A percentile compares a stretch with the other conserved stretches of the same genome.
Conservation (phyloP, 306 rosid genomes). For the Lablab purpureus region DNA sequence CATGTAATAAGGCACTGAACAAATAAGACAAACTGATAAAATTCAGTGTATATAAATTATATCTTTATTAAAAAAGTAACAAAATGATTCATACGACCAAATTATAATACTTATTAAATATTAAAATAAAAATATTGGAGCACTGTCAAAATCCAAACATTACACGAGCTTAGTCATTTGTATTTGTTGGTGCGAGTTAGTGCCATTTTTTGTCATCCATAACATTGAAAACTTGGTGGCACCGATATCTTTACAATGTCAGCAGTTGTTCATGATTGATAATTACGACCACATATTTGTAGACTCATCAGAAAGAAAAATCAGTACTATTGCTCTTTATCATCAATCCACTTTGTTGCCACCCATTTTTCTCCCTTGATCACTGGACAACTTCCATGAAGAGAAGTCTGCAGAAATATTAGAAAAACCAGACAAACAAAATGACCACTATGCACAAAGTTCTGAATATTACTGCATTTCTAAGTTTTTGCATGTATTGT, state of each 20-base stretch:
- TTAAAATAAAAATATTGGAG: no score
- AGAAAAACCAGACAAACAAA: neutral
- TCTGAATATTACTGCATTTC: neutral
- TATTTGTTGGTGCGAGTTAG: neutral
- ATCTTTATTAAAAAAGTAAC: no score
- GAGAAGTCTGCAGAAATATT: slow-evolving; percentile 62
- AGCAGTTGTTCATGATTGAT: neutral
- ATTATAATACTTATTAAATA: no score
- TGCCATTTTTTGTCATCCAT: neutral
- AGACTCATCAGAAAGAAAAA: slow-evolving; percentile 1
- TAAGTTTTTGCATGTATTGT: neutral
- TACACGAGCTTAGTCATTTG: neutral
- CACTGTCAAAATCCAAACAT: neutral
- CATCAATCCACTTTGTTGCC: slow-evolving; percentile 73
- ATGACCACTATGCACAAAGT: neutral
- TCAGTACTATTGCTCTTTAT: slow-evolving; percentile 46
- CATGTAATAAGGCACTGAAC: no score
- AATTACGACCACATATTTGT: neutral
- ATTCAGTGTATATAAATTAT: no score
- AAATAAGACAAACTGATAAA: no score
- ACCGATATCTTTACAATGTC: slow-evolving; percentile 1
- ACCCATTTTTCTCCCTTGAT: slow-evolving; percentile 79
- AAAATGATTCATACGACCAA: no score
- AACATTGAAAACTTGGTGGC: slow-evolving; percentile 8
- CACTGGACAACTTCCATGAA: slow-evolving; percentile 80